Percentiles rank a stretch among this genome's conserved stretches.
Conservation (phyloP, 805 yeast genomes). For the Cyberlindnera mississippiensis region DNA sequence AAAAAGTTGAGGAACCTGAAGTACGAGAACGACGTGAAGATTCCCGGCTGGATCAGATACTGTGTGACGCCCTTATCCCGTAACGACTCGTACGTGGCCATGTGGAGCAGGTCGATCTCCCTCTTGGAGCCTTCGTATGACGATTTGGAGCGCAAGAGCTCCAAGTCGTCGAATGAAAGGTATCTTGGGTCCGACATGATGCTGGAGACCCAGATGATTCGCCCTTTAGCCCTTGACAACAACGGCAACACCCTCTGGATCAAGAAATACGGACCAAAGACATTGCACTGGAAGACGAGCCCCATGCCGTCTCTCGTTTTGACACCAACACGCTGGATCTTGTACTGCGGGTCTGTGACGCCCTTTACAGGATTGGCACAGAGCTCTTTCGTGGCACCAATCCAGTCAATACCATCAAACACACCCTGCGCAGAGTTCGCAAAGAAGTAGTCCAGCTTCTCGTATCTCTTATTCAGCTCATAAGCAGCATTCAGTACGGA, state of each 20-base stretch:
- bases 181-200: constrained; percentile 74
- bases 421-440: constrained; percentile 90
- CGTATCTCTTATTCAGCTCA: constrained; percentile 62
- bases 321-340: constrained; percentile 76
- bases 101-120: constrained; percentile 76
- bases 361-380: constrained; percentile 66
- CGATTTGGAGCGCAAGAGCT: constrained; percentile 55
- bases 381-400: constrained; percentile 68
- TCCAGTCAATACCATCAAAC: constrained; percentile 84
- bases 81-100: constrained; percentile 58
- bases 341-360: constrained; percentile 85
- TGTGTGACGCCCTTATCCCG: constrained; percentile 54
- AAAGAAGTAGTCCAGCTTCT: constrained; percentile 70
- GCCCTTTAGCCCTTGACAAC: constrained; percentile 54
- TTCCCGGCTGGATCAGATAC: constrained; percentile 90
- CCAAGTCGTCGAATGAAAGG: constrained; percentile 71
- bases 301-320: constrained; percentile 79
- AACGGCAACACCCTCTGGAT: constrained; percentile 60
- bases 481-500: constrained; percentile 71
- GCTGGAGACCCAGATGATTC: constrained; percentile 81
- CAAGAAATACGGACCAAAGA: constrained; percentile 91
- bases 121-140: constrained; percentile 94
- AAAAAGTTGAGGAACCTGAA: constrained; percentile 70
- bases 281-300: constrained; percentile 88
- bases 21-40: constrained; percentile 80